A percentile compares a stretch with the other conserved stretches of the same genome.
These are phyloP conservation scores for Colletotrichum musicola DNA, from an alignment of 2,329 filamentous ascomycete species.

Conservation along the genomic window DNA sequence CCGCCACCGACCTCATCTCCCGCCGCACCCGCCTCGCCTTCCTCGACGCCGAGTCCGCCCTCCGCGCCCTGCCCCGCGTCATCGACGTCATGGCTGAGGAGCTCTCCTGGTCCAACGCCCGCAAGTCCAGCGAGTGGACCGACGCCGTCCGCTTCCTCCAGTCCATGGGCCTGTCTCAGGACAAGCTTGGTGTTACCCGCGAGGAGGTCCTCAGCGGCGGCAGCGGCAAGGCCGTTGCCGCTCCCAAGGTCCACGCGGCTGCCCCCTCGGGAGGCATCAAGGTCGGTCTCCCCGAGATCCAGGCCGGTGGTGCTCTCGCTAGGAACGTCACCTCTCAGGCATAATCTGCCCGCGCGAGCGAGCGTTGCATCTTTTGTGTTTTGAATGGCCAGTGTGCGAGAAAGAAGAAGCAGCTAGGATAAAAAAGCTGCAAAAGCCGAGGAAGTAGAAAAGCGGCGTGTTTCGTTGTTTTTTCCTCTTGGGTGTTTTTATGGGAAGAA, in stretches of 20 bases:
- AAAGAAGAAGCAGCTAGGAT: constrained; percentile 6
- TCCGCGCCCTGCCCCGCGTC: constrained; percentile 76
- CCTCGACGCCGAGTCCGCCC: constrained; percentile 78
- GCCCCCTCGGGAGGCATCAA: constrained; percentile 29
- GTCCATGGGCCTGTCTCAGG: constrained; percentile 57
- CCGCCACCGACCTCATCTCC: constrained; percentile 77
- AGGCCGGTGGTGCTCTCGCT: constrained; percentile 29
- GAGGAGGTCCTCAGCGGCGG: constrained; percentile 43
- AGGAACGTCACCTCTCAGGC: constrained; percentile 29
- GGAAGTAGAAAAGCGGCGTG: constrained; percentile 2
- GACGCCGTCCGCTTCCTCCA: constrained; percentile 61
- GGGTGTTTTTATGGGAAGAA: background rate
- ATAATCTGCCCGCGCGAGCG: background rate
- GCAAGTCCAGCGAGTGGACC: constrained; percentile 69
- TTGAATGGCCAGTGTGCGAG: constrained; percentile 8
- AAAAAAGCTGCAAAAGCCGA: background rate
- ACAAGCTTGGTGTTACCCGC: constrained; percentile 45
- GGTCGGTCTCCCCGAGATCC: constrained; percentile 27
- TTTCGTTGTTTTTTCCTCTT: constrained; percentile 3
- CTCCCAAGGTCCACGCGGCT: constrained; percentile 16
- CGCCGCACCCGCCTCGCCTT: constrained; percentile 81
- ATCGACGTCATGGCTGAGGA: constrained; percentile 81
- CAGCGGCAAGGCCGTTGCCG: constrained; percentile 18
- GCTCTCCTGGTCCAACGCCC: constrained; percentile 70
- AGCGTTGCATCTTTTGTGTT: background rate